Percentiles rank a stretch among this genome's conserved stretches.
phyloP scores from a whole-genome alignment of 2,329 filamentous ascomycete species.

The Ascochyta pisi region DNA sequence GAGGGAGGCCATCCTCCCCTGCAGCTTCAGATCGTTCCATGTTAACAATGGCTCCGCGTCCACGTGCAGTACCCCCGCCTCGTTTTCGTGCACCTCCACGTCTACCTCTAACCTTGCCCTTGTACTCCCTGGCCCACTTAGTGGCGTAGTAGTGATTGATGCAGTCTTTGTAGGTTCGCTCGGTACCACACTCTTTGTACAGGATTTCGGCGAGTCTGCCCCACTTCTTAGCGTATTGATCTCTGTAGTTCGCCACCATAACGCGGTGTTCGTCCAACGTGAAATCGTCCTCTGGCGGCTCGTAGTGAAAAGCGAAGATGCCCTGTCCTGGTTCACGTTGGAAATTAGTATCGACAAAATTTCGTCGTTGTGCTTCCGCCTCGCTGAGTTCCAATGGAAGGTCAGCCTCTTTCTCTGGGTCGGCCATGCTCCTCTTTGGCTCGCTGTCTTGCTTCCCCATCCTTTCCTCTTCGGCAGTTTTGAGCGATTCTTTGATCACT shows the following conservation, averaged over 20 bases:
- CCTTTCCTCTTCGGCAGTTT: slow-evolving; percentile 70
- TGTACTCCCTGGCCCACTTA: slow-evolving; percentile 76
- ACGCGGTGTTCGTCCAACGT: slow-evolving; percentile 71
- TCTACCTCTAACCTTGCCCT: slow-evolving; percentile 67
- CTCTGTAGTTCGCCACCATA: slow-evolving; percentile 77
- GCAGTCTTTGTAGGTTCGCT: slow-evolving; percentile 76
- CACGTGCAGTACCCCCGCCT: slow-evolving; percentile 50
- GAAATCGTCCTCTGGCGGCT: slow-evolving; percentile 78
- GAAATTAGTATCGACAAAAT: slow-evolving; percentile 71
- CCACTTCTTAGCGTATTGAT: slow-evolving; percentile 79
- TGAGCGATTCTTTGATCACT: slow-evolving; percentile 74
- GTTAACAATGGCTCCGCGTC: slow-evolving; percentile 66
- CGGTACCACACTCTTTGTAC: slow-evolving; percentile 52
- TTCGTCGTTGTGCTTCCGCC: slow-evolving; percentile 64
- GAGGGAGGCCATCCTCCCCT: slow-evolving; percentile 48
- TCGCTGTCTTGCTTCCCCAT: slow-evolving; percentile 68
- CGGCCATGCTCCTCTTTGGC: slow-evolving; percentile 71
- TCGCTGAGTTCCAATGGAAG: slow-evolving; percentile 73
- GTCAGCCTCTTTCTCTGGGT: slow-evolving; percentile 77
- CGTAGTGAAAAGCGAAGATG: slow-evolving; percentile 73
- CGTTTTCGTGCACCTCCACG: slow-evolving; percentile 36
- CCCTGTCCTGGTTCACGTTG: slow-evolving; percentile 70
- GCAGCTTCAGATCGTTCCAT: slow-evolving; percentile 49
- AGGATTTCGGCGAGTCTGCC: slow-evolving; percentile 75
- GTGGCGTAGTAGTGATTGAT: slow-evolving; percentile 88